phyloP scores from a whole-genome alignment of 345 rosid genomes.

The Heritiera fomes region DNA sequence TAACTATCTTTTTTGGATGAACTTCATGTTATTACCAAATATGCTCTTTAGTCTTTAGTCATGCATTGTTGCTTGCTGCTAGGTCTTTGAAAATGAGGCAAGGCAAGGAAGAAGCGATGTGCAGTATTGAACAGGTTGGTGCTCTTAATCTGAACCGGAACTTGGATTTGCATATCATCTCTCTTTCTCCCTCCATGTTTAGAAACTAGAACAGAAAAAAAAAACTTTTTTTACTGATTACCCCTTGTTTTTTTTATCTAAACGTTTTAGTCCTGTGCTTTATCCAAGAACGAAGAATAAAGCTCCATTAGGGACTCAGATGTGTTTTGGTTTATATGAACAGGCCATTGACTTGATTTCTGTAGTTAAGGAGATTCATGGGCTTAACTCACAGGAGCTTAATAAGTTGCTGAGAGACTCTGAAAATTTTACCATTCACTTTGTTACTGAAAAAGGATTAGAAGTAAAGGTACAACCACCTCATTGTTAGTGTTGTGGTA shows the following conservation, averaged over 20 bases:
- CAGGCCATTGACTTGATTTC: slow-evolving; percentile 58
- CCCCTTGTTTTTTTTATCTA: not conserved
- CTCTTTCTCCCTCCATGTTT: slow-evolving; percentile 3
- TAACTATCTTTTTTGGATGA: not conserved
- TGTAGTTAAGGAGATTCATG: slow-evolving; percentile 74
- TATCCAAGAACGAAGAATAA: slow-evolving; percentile 19
- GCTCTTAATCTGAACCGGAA: slow-evolving; percentile 15
- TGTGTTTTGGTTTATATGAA: slow-evolving; percentile 19
- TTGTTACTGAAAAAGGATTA: slow-evolving; percentile 37
- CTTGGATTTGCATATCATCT: not conserved
- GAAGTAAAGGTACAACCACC: slow-evolving; percentile 50
- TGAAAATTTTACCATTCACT: slow-evolving; percentile 56
- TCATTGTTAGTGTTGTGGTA: slow-evolving; percentile 11
- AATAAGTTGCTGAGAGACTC: slow-evolving; percentile 67
- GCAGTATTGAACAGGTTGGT: slow-evolving; percentile 43
- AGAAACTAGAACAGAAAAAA: not conserved
- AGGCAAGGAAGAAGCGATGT: slow-evolving; percentile 34
- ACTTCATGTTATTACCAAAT: not conserved
- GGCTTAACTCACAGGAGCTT: slow-evolving; percentile 66
- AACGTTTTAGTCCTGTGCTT: not conserved
- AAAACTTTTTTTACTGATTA: not conserved
- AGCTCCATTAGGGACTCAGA: slow-evolving; percentile 1
- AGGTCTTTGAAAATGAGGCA: slow-evolving; percentile 36
- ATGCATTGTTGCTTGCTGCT: not conserved
- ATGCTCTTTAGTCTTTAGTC: not conserved